Evolutionary conservation across 2,329 filamentous ascomycete species (phyloP), one percentile per base, ranked within the genome.

Genomic region (Colletotrichum sp.): DNA sequence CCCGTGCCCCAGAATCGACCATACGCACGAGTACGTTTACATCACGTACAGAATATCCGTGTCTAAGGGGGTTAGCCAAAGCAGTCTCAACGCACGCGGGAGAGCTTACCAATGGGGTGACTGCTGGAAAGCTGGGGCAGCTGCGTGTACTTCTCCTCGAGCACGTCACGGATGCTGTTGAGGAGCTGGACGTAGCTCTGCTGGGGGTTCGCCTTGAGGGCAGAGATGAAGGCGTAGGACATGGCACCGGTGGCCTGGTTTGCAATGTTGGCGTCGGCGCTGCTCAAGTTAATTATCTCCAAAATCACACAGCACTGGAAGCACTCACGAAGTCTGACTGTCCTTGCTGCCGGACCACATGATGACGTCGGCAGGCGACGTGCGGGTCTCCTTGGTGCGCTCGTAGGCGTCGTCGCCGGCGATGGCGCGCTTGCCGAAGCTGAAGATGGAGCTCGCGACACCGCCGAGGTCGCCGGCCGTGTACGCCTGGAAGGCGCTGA

Each of bases 331-430:
- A 79, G 97, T 99, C 86, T 99, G 97, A 77, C 94, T 92, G 83
- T 99, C 97, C 86, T 98, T 98, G 87, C 95, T 98, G 73, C 97
- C 97, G 77, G 95, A 98, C 94, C 96, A 98, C 95, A 98, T 98
- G 83, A 99, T 92, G 36, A 99, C 97, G 85, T 99, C 97, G 55
- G 97, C 97, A 2, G 96, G 94, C 71, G 94, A 97, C 18, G 97
- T 99, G 88, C 98, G 98, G 57, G 96, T 99, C 79, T 94, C 91
- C 83, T 95, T 90, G 78, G 96, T 95, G 83, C 92, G 93, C 86
- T 98, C 91, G 85, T 96, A 94, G 21, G 94, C 93, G 44, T 94
- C 92, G 79, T 97, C 93, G 79, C 96, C 96, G 76, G 88, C 91
- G 26, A 95, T 94, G 21, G 95, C 96, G 83, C 80, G 80, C 89